Evolutionary conservation across 1,139 yeast genomes (phyloP).

Genomic region (Pichia sp.): DNA sequence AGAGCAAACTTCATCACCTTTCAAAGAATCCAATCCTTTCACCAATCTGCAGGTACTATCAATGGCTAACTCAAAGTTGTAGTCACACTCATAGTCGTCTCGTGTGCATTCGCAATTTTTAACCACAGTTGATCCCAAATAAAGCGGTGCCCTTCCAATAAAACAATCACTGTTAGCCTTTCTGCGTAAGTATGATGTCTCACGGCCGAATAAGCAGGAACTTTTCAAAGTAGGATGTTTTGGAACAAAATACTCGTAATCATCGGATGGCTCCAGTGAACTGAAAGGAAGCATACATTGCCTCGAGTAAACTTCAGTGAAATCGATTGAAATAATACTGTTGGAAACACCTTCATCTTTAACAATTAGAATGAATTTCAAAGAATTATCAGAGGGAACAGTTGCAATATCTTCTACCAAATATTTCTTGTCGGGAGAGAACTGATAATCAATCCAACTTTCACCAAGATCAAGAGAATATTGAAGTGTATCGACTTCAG

Average conservation of each 20-base stretch:
- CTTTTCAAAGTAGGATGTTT: constrained; percentile 57
- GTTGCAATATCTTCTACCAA: constrained; percentile 73
- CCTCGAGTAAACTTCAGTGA: constrained; percentile 55
- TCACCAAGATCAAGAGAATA: constrained; percentile 80
- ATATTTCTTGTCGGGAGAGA: constrained; percentile 50
- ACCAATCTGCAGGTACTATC: constrained; percentile 89
- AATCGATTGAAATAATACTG: constrained; percentile 59
- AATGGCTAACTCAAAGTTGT: constrained; percentile 60
- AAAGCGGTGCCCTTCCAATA: constrained; percentile 71
- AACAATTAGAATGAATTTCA: constrained; percentile 59
- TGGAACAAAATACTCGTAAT: constrained; percentile 83
- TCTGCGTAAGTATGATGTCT: constrained; percentile 71
- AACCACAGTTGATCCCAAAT: constrained; percentile 53
- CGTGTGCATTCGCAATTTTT: constrained; percentile 82
- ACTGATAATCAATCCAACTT: constrained; percentile 65
- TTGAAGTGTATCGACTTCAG: constrained; percentile 51
- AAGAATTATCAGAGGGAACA: constrained; percentile 83
- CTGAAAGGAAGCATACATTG: constrained; percentile 69
- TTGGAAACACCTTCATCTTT: constrained; percentile 37
- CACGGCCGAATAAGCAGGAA: constrained; percentile 86
- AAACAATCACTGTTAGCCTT: constrained; percentile 63
- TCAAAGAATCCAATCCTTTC: constrained; percentile 63
- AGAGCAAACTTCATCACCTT: constrained; percentile 61
- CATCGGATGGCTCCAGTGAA: constrained; percentile 50
- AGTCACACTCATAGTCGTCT: constrained; percentile 91